Evolutionary conservation across 495 filamentous ascomycete species (phyloP), one percentile per base, ranked within the genome.

Genomic region (Aspergillus biplanus): DNA sequence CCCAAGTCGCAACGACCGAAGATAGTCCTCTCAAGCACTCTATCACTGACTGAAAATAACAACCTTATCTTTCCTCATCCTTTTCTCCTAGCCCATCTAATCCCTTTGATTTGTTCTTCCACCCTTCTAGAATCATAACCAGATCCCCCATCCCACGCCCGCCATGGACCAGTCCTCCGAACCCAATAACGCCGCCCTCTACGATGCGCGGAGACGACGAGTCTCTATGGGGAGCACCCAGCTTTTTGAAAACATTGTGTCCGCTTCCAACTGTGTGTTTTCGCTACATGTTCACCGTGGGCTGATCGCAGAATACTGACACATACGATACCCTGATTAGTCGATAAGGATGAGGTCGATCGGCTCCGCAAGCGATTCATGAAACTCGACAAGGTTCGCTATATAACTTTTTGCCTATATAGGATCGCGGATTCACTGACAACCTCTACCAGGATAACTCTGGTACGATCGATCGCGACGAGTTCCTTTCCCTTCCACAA

Each of bases 401-500:
- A 27, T 27, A 27, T 27, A 27, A 27, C 21, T 27, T 27, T 27
- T 27, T 27, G 21, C 1, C 21, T 27, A 27, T 27, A 27, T 27
- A 27, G 21, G 21, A 27, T 27, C 21, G 21, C 18, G 53, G 47
- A 33, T 27, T 32, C 34, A 16, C 12, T 31, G 53, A 58, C 64
- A 37, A 65, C 37, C 11, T 7, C 13, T 59, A 7, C 58, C 69
- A 99, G 94, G 95, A 99, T 75, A 92, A 93, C 76, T 97, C 93
- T 15, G 95, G 95, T 63, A 97, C 95, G 9, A 95, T 99, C 76
- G 95, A 99, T 75, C 94, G 96, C 71, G 95, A 98, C 65, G 95
- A 99, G 73, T 99, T 99, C 78, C 88, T 99, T 58, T 93, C 90
- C 67, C 86, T 99, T 27, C 95, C 95, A 31, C 96, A 98, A 82